Percentiles rank a stretch among this genome's conserved stretches.
These are phyloP conservation scores for Pseudevernia furfuracea DNA, from an alignment of 495 filamentous ascomycete genomes.

Conservation along the genomic window DNA sequence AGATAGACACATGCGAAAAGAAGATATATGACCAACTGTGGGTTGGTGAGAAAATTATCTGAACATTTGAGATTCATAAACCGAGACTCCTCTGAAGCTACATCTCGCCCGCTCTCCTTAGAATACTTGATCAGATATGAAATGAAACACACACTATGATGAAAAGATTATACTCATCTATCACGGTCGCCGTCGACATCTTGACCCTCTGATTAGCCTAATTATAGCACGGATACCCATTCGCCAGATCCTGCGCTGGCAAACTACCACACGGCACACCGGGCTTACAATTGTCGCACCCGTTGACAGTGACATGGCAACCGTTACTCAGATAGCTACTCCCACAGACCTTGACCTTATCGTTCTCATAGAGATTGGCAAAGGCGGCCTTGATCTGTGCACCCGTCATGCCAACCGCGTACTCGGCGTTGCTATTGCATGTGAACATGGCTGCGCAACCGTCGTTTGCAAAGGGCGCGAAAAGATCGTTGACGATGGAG, in stretches of 20 bases:
- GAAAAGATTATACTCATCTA: no score
- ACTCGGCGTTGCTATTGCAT: background rate
- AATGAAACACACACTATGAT: no score
- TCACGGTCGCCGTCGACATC: no score
- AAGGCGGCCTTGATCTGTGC: background rate
- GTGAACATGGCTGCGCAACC: constrained; percentile 3
- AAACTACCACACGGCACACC: background rate
- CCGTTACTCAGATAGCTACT: background rate
- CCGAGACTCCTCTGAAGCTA: no score
- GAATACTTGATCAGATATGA: no score
- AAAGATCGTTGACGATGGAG: background rate
- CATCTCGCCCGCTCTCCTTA: no score
- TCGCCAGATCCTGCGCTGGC: background rate
- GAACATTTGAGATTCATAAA: no score
- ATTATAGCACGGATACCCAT: background rate
- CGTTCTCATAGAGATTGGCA: background rate
- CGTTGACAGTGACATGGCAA: constrained; percentile 4
- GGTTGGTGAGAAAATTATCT: no score
- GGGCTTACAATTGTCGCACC: background rate
- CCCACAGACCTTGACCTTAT: background rate
- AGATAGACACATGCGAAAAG: no score
- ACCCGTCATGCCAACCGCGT: constrained; percentile 2
- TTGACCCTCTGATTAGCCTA: background rate
- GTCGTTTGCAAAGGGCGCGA: background rate
- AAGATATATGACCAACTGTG: no score